phyloP scores from a whole-genome alignment of 352 stramenopile genomes.

The Plasmopara viticola region DNA sequence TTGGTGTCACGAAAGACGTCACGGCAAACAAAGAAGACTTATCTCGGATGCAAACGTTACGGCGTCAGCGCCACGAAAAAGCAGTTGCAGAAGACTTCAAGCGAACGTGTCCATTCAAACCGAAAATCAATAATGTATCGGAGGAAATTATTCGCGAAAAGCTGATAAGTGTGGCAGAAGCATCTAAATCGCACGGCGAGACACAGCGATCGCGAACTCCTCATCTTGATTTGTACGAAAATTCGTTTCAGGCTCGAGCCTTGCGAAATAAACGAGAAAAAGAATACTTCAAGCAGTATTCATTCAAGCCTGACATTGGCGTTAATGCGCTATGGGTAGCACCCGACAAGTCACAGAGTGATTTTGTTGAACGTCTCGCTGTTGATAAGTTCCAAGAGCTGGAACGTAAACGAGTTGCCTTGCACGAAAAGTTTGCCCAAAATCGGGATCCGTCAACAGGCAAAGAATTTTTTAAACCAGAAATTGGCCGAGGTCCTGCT shows the following conservation, averaged over 20 bases:
- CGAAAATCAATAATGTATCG: conserved; percentile 66
- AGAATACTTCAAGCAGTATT: conserved; percentile 54
- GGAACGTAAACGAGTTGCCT: conserved; percentile 42
- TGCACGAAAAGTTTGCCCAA: conserved; percentile 60
- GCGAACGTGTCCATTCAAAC: conserved; percentile 59
- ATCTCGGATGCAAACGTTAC: conserved; percentile 23
- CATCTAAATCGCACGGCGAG: conserved; percentile 14
- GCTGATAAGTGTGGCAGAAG: conserved; percentile 35
- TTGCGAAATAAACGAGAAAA: conserved; percentile 41
- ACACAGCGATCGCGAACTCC: conserved; percentile 35
- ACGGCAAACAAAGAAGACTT: conserved; percentile 40
- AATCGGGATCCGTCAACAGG: conserved; percentile 55
- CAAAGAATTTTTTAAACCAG: conserved; percentile 60
- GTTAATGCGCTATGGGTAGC: conserved; percentile 60
- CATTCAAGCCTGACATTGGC: conserved; percentile 77
- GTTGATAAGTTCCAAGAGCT: conserved; percentile 64
- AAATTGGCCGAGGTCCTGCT: conserved; percentile 49
- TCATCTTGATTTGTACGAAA: conserved; percentile 64
- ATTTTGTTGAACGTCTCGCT: conserved; percentile 63
- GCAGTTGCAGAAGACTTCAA: conserved; percentile 61
- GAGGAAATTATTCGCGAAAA: conserved; percentile 73
- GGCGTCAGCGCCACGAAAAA: conserved; percentile 46
- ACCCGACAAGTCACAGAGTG: conserved; percentile 27
- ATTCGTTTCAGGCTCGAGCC: conserved; percentile 44
- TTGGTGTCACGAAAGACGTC: conserved; percentile 23